These are phyloP conservation scores for Diplodia sapinea DNA, from an alignment of 2,329 filamentous ascomycete genomes.

Conservation along the genomic window DNA sequence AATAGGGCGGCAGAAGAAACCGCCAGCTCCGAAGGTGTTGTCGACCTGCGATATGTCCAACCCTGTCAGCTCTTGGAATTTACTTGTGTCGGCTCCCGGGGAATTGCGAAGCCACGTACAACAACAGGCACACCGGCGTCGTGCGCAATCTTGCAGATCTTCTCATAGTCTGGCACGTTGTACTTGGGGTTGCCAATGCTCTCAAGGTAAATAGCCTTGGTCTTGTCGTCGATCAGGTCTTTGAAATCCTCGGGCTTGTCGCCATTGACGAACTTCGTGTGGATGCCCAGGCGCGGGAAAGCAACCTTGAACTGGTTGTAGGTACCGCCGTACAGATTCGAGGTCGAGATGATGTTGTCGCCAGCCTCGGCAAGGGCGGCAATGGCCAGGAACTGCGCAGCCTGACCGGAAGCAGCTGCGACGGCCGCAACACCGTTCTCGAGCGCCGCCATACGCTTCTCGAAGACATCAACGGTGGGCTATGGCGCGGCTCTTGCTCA, in stretches of 20 bases:
- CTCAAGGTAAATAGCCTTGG: conserved; percentile 91
- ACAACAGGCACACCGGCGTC: conserved; percentile 64
- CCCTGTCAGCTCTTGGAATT: conserved; percentile 1
- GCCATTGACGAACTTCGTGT: conserved; percentile 83
- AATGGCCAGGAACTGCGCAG: conserved; percentile 91
- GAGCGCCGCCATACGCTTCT: conserved; percentile 93
- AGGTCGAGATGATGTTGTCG: conserved; percentile 91
- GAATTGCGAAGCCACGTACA: conserved; percentile 40
- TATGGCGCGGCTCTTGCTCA: conserved; percentile 43
- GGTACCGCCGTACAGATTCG: conserved; percentile 91
- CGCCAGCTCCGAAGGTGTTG: conserved; percentile 94
- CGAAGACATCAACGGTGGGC: conserved; percentile 94
- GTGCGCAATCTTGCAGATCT: conserved; percentile 80
- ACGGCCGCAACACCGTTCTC: conserved; percentile 90
- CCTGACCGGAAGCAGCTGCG: conserved; percentile 83
- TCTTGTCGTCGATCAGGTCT: conserved; percentile 85
- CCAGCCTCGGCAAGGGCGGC: conserved; percentile 82
- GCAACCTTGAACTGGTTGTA: conserved; percentile 98
- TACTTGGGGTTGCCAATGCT: conserved; percentile 93
- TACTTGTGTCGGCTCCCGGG: no score
- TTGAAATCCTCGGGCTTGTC: conserved; percentile 81
- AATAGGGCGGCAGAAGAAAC: conserved; percentile 85
- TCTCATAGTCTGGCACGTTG: conserved; percentile 90
- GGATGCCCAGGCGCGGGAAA: conserved; percentile 83
- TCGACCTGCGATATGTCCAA: conserved; percentile 64